Percentiles rank a stretch among this genome's conserved stretches.
Conservation (phyloP, 768 basidiomycete species). For the Rossbeevera mucosa region DNA sequence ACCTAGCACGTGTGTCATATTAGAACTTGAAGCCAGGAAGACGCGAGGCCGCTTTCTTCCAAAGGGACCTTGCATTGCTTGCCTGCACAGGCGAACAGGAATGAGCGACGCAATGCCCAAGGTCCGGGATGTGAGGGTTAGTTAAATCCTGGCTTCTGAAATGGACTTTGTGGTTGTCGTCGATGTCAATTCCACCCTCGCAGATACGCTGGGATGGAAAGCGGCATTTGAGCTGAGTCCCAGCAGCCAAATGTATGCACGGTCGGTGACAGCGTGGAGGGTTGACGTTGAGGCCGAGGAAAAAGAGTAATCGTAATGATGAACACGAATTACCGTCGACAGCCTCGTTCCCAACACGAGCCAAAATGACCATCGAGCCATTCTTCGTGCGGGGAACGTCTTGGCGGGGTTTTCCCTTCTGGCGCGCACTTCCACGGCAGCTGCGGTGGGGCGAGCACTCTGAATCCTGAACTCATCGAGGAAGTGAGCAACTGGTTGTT, state of each 20-base stretch:
- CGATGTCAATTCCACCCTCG: conserved; percentile 4
- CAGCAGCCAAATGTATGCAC: conserved; percentile 7
- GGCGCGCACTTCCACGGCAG: neutral
- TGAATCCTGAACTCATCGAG: neutral
- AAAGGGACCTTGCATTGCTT: conserved; percentile 24
- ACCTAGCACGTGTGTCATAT: conserved; percentile 21
- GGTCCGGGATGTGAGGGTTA: conserved; percentile 11
- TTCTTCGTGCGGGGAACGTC: conserved; percentile 9
- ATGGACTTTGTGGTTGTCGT: conserved; percentile 6
- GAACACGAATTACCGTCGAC: conserved; percentile 22
- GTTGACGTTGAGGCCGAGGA: conserved; percentile 20
- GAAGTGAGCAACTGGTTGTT: neutral
- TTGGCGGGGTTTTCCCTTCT: neutral
- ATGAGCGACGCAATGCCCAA: conserved; percentile 25
- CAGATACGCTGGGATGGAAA: conserved; percentile 1
- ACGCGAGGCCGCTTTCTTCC: conserved; percentile 32
- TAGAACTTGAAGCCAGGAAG: conserved; percentile 25
- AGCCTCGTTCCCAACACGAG: conserved; percentile 30
- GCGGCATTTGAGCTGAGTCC: neutral
- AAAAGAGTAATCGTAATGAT: conserved; percentile 18
- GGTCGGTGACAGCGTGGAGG: conserved; percentile 17
- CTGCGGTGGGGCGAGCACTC: conserved; percentile 1
- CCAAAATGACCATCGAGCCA: conserved; percentile 16
- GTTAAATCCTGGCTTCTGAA: conserved; percentile 13
- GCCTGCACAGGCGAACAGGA: conserved; percentile 27